phyloP scores from a whole-genome alignment of 192 early-diverging fungal species.

The Backusella tarrabulga region DNA sequence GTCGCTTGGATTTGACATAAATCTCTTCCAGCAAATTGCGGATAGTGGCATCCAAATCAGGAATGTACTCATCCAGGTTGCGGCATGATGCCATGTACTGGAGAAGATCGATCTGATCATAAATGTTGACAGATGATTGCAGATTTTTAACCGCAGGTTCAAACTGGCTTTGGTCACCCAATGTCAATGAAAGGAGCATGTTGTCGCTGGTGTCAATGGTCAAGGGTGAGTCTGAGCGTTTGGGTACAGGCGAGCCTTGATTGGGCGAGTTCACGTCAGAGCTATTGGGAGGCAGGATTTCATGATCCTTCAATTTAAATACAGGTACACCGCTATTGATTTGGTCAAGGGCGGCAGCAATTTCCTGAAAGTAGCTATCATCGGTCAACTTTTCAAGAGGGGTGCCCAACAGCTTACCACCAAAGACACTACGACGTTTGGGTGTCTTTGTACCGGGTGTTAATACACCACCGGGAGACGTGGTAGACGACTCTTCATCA shows the following conservation, averaged over 20 bases:
- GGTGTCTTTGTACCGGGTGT: constrained; percentile 45
- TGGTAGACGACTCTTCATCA: constrained; percentile 46
- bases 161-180: constrained; percentile 63
- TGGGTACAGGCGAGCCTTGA: constrained; percentile 19
- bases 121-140: constrained; percentile 63
- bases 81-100: constrained; percentile 76
- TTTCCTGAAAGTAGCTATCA: constrained; percentile 37
- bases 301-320: constrained; percentile 52
- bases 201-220: background rate
- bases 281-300: constrained; percentile 21
- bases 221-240: background rate
- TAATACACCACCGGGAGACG: constrained; percentile 43
- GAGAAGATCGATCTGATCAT: constrained; percentile 79
- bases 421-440: constrained; percentile 29
- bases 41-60: constrained; percentile 52
- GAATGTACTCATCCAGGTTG: constrained; percentile 56
- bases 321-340: constrained; percentile 25
- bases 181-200: constrained; percentile 56
- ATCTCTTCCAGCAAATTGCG: constrained; percentile 75
- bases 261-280: constrained; percentile 5
- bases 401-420: constrained; percentile 26
- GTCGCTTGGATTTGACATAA: constrained; percentile 72
- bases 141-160: constrained; percentile 60
- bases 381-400: constrained; percentile 24
- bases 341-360: constrained; percentile 27